A percentile compares a stretch with the other conserved stretches of the same genome.
Evolutionary conservation across 306 rosid genomes (phyloP).

Genomic region (Spatholobus suberectus): DNA sequence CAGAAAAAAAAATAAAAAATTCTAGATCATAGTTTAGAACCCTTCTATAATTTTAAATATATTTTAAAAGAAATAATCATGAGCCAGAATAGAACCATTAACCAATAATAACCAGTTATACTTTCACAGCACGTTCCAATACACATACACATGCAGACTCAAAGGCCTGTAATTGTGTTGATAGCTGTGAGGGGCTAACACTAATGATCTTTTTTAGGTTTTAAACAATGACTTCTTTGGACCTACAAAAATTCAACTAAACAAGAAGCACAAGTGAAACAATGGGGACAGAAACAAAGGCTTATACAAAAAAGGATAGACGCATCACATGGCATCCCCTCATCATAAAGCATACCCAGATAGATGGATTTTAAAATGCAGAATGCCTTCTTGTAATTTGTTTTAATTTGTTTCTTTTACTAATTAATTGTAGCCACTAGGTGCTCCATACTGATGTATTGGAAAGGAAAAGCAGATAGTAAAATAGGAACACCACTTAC

Average conservation of each 20-base stretch:
- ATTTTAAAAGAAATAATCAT: too few relatives aligned
- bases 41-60: too few relatives aligned
- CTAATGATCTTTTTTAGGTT: not conserved
- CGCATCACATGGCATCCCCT: too few relatives aligned
- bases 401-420: slow-evolving; percentile 12
- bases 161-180: not conserved
- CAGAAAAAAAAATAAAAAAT: too few relatives aligned
- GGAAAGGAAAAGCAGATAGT: not conserved
- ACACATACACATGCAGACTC: not conserved
- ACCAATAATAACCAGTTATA: too few relatives aligned
- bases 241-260: not conserved
- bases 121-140: too few relatives aligned
- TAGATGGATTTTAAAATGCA: not conserved
- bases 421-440: not conserved
- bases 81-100: too few relatives aligned
- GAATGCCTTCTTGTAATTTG: not conserved
- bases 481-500: slow-evolving; percentile 47
- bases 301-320: too few relatives aligned
- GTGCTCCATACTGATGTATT: slow-evolving; percentile 2
- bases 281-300: not conserved
- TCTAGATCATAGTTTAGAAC: too few relatives aligned
- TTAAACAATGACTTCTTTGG: too few relatives aligned
- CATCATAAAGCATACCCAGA: not conserved
- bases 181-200: not conserved
- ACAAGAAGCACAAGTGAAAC: not conserved